Conservation (phyloP, 192 early-diverging fungal species). For the Diversispora eburnea region DNA sequence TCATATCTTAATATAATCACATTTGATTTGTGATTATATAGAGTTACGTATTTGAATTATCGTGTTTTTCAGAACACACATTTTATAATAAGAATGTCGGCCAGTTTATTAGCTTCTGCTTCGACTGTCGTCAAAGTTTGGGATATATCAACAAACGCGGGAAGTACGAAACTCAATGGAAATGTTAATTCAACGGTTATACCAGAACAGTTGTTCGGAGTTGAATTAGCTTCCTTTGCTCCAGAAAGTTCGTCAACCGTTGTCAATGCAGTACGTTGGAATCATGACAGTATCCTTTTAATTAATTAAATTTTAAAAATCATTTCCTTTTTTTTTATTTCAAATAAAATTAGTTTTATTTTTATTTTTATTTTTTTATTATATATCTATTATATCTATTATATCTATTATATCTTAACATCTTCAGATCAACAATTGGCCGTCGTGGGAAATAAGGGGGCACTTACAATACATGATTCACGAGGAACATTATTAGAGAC, state of each 20-base stretch:
- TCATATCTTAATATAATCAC: too few relatives aligned
- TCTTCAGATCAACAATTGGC: constrained; percentile 16
- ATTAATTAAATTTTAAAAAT: too few relatives aligned
- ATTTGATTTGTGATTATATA: too few relatives aligned
- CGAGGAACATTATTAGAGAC: constrained; percentile 8
- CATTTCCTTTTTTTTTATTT: background rate
- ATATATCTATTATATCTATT: background rate
- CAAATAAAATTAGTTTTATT: background rate
- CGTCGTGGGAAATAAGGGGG: constrained; percentile 11
- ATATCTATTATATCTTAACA: background rate
- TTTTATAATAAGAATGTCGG: background rate
- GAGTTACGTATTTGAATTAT: background rate
- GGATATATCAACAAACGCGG: background rate
- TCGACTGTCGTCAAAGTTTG: constrained; percentile 25
- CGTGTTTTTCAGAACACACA: background rate
- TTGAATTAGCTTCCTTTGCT: constrained; percentile 11
- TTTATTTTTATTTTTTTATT: background rate
- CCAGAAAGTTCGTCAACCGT: background rate
- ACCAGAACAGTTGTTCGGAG: constrained; percentile 15
- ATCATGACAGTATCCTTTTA: constrained; percentile 24
- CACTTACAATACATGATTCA: constrained; percentile 22
- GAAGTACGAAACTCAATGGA: background rate
- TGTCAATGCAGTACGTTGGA: constrained; percentile 23
- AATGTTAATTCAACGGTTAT: background rate
- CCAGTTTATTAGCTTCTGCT: constrained; percentile 18